phyloP scores from a whole-genome alignment of 805 yeast species.

The Scheffersomyces lignosus region DNA sequence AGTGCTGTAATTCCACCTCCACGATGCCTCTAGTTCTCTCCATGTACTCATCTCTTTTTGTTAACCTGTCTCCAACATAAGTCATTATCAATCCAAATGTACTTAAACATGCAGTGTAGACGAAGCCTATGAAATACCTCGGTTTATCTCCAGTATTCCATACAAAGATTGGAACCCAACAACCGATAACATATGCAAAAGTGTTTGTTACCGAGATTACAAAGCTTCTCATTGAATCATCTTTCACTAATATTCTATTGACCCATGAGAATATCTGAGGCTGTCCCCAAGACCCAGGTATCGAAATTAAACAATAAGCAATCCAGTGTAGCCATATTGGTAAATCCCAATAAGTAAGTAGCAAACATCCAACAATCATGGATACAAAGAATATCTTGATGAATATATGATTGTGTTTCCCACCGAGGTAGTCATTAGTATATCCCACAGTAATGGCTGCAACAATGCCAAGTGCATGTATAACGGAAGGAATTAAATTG shows the following conservation, averaged over 20 bases:
- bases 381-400: conserved; percentile 12
- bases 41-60: conserved; percentile 16
- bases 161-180: conserved; percentile 43
- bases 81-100: conserved; percentile 32
- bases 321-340: conserved; percentile 22
- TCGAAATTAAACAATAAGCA: conserved; percentile 14
- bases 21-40: not conserved
- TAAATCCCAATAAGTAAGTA: conserved; percentile 17
- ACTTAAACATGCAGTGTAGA: conserved; percentile 34
- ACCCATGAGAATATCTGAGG: conserved; percentile 24
- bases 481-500: conserved; percentile 42
- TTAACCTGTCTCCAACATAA: conserved; percentile 16
- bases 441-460: conserved; percentile 35
- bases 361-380: conserved; percentile 15
- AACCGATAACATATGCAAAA: conserved; percentile 40
- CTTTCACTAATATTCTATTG: conserved; percentile 19
- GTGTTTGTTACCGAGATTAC: conserved; percentile 43
- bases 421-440: conserved; percentile 35
- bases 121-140: conserved; percentile 36
- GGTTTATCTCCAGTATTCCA: conserved; percentile 41
- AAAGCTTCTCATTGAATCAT: conserved; percentile 33
- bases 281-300: conserved; percentile 20
- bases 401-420: conserved; percentile 17
- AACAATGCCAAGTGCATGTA: conserved; percentile 40
- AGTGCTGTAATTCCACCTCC: not conserved